Percentiles rank a stretch among this genome's conserved stretches.
These are phyloP conservation scores for Pleurostoma richardsiae DNA, from an alignment of 2,329 filamentous ascomycete genomes.

Conservation along the genomic window DNA sequence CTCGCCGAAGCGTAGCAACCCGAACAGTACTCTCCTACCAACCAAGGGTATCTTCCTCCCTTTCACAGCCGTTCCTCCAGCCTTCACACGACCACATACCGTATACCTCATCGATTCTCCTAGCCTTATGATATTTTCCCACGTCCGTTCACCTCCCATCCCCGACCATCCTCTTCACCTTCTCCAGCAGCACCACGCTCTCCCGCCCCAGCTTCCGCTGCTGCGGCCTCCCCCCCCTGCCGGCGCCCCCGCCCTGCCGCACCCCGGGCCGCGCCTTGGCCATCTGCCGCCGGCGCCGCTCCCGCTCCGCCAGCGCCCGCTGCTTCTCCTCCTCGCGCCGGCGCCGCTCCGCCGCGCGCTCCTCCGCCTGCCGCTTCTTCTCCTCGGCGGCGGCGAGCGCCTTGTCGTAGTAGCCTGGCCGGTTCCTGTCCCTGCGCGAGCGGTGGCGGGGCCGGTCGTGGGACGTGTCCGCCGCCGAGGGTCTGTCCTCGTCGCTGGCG, in stretches of 20 bases:
- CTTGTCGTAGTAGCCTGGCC: conserved; percentile 60
- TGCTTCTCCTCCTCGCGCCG: conserved; percentile 58
- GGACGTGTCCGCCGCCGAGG: conserved; percentile 8
- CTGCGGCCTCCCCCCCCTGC: conserved; percentile 57
- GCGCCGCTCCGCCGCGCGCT: conserved; percentile 33
- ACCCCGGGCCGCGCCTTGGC: conserved; percentile 60
- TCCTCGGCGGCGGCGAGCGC: conserved; percentile 46
- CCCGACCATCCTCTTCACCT: conserved; percentile 67
- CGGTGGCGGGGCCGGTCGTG: background rate
- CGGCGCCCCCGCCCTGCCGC: conserved; percentile 14
- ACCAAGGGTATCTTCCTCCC: too few relatives aligned
- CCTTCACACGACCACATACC: too few relatives aligned
- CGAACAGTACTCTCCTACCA: too few relatives aligned
- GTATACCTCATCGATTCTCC: too few relatives aligned
- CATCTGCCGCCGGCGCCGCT: conserved; percentile 61
- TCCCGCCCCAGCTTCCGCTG: conserved; percentile 78
- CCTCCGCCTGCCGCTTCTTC: conserved; percentile 34
- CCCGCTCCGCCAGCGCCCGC: conserved; percentile 59
- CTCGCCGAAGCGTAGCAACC: too few relatives aligned
- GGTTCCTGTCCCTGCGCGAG: conserved; percentile 13
- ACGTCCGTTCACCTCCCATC: conserved; percentile 9
- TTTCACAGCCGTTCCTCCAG: too few relatives aligned
- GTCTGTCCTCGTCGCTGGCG: conserved; percentile 1
- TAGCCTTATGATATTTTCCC: too few relatives aligned
- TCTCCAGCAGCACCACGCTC: conserved; percentile 71